Evolutionary conservation across 164 flowering plant species (phyloP).

Genomic region (Vitis riparia): DNA sequence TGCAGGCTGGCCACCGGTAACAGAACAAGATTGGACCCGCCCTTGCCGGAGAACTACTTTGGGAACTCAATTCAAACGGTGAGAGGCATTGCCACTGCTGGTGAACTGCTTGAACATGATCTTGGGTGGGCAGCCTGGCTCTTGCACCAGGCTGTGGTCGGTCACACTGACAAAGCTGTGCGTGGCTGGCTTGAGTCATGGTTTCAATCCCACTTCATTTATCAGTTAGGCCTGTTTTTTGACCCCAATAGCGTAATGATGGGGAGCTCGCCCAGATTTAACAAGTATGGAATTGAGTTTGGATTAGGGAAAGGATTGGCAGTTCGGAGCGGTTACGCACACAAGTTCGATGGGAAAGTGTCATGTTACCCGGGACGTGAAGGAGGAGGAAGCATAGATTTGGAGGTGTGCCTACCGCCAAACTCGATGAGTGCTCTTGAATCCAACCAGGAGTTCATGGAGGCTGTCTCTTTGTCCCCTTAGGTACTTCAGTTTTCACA

Average conservation of each 20-base stretch:
- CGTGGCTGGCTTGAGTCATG: slow-evolving; percentile 18
- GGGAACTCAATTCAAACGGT: slow-evolving; percentile 38
- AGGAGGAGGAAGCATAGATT: slow-evolving; percentile 55
- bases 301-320: slow-evolving; percentile 56
- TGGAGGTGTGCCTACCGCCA: slow-evolving; percentile 42
- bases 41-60: slow-evolving; percentile 37
- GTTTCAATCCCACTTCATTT: slow-evolving; percentile 24
- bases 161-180: slow-evolving; percentile 21
- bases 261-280: slow-evolving; percentile 53
- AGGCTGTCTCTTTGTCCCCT: slow-evolving; percentile 13
- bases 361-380: slow-evolving; percentile 42
- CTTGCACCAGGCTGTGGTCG: slow-evolving; percentile 32
- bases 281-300: slow-evolving; percentile 48
- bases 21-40: slow-evolving; percentile 43
- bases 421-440: slow-evolving; percentile 42
- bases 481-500: neutral
- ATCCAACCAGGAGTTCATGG: slow-evolving; percentile 42
- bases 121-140: slow-evolving; percentile 51
- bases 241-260: slow-evolving; percentile 33
- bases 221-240: slow-evolving; percentile 17
- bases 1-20: slow-evolving; percentile 34
- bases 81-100: slow-evolving; percentile 19
- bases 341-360: slow-evolving; percentile 50
- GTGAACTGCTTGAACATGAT: slow-evolving; percentile 32
- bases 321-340: slow-evolving; percentile 44